Conservation (phyloP, 176 grass and related monocot species). For the Calamus simplicifolius region DNA sequence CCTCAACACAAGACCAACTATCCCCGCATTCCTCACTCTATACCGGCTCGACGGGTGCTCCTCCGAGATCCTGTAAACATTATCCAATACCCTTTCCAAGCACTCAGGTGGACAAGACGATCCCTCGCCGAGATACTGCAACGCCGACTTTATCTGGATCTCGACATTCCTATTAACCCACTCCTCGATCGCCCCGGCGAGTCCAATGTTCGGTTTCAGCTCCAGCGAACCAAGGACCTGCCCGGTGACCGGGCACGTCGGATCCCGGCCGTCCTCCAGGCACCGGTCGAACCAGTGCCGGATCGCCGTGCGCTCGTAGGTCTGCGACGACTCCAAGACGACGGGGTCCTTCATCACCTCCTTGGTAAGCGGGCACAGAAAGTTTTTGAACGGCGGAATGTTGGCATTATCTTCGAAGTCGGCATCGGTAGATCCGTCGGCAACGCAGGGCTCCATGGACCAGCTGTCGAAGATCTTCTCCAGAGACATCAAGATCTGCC, state of each 20-base stretch:
- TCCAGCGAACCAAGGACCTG: conserved; percentile 1
- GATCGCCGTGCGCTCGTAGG: conserved; percentile 11
- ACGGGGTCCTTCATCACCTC: conserved; percentile 16
- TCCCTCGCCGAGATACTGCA: conserved; percentile 4
- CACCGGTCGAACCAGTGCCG: conserved; percentile 11
- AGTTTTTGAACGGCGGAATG: conserved; percentile 9
- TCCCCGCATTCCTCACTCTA: conserved; percentile 11
- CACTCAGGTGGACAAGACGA: not conserved
- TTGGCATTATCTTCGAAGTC: conserved; percentile 13
- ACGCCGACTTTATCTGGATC: conserved; percentile 8
- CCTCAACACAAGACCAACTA: conserved; percentile 5
- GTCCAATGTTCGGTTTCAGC: conserved; percentile 15
- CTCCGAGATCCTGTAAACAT: conserved; percentile 9
- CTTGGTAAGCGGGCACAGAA: conserved; percentile 15
- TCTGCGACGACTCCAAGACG: conserved; percentile 9
- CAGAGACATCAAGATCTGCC: conserved; percentile 10
- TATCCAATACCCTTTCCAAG: conserved; percentile 6
- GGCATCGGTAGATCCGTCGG: not conserved
- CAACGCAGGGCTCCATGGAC: conserved; percentile 5
- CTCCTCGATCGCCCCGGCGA: conserved; percentile 8
- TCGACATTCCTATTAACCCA: conserved; percentile 18
- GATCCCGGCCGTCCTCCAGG: conserved; percentile 10
- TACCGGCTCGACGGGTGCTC: conserved; percentile 9
- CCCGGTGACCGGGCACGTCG: conserved; percentile 8
- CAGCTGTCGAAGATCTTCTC: conserved; percentile 10